A percentile compares a stretch with the other conserved stretches of the same genome.
Evolutionary conservation across 768 basidiomycete species (phyloP).

Genomic region (Termitomyces sp.): DNA sequence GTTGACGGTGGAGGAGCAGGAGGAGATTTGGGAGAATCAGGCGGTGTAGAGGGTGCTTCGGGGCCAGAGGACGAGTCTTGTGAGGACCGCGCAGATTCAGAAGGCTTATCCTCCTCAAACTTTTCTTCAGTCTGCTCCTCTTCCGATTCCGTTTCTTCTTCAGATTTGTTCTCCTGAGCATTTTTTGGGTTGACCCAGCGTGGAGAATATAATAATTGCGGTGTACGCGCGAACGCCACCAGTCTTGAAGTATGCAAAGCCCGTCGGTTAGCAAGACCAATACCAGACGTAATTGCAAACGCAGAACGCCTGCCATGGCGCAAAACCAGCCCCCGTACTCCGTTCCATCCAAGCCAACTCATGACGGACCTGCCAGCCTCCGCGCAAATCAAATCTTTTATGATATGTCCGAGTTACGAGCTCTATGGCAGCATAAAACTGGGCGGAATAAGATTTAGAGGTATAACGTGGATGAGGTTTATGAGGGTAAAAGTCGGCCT

Average conservation of each 20-base stretch:
- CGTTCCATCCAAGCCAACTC: conserved; percentile 19
- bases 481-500: background rate
- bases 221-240: conserved; percentile 9
- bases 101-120: conserved; percentile 10
- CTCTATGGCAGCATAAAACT: conserved; percentile 3
- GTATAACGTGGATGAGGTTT: background rate
- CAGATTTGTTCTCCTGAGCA: conserved; percentile 11
- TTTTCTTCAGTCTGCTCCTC: conserved; percentile 4
- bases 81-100: conserved; percentile 14
- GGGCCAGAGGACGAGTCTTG: conserved; percentile 13
- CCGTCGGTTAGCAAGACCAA: background rate
- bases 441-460: background rate
- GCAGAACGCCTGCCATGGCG: conserved; percentile 13
- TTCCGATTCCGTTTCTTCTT: conserved; percentile 11
- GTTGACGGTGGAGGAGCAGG: conserved; percentile 12
- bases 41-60: conserved; percentile 16
- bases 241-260: conserved; percentile 5
- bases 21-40: conserved; percentile 16
- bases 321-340: conserved; percentile 8
- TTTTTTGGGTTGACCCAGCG: conserved; percentile 22
- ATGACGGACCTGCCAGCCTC: conserved; percentile 9
- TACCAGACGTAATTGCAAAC: background rate
- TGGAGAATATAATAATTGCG: conserved; percentile 12
- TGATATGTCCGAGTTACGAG: background rate
- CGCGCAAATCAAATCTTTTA: background rate